These are phyloP conservation scores for Pleurotus sapidus DNA, from an alignment of 768 basidiomycete genomes.

Conservation along the genomic window DNA sequence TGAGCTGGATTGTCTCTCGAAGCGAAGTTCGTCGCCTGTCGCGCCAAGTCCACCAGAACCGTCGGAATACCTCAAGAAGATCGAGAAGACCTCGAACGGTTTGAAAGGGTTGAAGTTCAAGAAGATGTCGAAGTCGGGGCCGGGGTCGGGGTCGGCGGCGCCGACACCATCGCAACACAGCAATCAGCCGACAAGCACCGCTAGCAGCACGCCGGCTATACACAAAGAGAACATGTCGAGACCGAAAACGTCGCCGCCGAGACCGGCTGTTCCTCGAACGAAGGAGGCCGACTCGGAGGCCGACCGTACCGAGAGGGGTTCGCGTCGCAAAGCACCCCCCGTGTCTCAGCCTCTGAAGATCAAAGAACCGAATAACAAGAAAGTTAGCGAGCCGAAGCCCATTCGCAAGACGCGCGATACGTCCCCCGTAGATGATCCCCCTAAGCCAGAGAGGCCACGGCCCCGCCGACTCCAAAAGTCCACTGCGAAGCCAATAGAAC, in stretches of 20 bases:
- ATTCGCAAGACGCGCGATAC: no score
- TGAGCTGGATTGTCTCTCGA: conserved; percentile 6
- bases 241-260: neutral
- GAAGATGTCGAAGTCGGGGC: conserved; percentile 25
- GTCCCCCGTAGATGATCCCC: neutral
- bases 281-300: neutral
- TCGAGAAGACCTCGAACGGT: conserved; percentile 11
- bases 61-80: neutral
- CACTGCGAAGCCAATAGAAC: neutral
- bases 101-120: conserved; percentile 29
- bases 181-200: conserved; percentile 4
- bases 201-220: conserved; percentile 3
- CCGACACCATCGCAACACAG: neutral
- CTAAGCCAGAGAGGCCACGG: neutral
- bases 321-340: neutral
- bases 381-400: neutral
- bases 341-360: neutral
- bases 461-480: neutral
- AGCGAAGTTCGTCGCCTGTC: neutral
- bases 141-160: neutral
- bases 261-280: no score
- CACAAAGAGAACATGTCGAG: neutral
- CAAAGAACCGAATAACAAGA: neutral
- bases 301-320: neutral
- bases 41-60: no score